These are phyloP conservation scores for Hypoxylon lienhwacheense DNA, from an alignment of 495 filamentous ascomycete species.

Conservation along the genomic window DNA sequence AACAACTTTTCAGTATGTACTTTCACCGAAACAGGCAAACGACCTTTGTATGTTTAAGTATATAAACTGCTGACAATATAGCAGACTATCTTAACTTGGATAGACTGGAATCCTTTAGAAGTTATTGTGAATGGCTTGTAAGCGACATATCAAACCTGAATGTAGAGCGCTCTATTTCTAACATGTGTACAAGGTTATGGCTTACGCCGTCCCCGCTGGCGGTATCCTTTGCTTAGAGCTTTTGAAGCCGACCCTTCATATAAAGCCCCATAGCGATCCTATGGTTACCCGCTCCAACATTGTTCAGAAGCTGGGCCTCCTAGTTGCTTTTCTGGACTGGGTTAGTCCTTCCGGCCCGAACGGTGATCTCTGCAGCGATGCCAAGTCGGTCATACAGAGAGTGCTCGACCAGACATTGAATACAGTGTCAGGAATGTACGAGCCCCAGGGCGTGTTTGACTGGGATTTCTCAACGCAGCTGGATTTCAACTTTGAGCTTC, in stretches of 20 bases:
- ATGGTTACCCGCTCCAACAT: conserved; percentile 59
- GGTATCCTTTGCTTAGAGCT: conserved; percentile 65
- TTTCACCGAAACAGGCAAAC: no score
- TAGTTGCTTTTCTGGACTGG: conserved; percentile 61
- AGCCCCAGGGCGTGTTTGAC: conserved; percentile 20
- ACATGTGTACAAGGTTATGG: conserved; percentile 49
- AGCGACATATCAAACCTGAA: no score
- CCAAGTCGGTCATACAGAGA: conserved; percentile 46
- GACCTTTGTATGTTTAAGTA: no score
- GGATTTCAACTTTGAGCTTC: conserved; percentile 40
- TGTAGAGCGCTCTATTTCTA: conserved; percentile 24
- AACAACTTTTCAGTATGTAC: conserved; percentile 17
- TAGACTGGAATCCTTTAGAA: conserved; percentile 50
- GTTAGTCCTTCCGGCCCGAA: conserved; percentile 58
- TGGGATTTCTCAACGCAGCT: conserved; percentile 34
- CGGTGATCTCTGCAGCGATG: conserved; percentile 53
- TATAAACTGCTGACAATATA: not conserved
- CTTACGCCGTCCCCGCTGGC: conserved; percentile 59
- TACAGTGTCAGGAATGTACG: conserved; percentile 19
- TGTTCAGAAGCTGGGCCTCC: conserved; percentile 65
- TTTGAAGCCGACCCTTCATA: conserved; percentile 53
- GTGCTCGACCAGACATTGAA: conserved; percentile 53
- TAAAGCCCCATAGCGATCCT: conserved; percentile 43
- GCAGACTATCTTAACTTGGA: conserved; percentile 49
- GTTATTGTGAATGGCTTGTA: conserved; percentile 61